phyloP scores from a whole-genome alignment of 2,329 filamentous ascomycete species.

The Aspergillus pseudoviridinutans region DNA sequence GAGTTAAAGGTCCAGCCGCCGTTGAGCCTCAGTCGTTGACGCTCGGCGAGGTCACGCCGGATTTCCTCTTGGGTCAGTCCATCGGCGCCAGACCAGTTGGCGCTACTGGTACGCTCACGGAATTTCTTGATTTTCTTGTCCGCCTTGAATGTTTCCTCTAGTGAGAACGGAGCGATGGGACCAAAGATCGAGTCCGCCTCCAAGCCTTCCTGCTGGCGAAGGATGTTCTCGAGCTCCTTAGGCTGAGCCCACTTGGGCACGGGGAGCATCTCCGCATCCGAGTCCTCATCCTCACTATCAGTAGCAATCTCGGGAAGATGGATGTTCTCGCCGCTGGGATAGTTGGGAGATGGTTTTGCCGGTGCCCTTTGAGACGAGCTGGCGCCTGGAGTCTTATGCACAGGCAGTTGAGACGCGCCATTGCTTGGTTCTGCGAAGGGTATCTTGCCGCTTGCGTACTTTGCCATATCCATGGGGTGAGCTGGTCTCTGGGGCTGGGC shows the following conservation, averaged over 20 bases:
- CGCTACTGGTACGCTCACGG: constrained; percentile 84
- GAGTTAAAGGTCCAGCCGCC: constrained; percentile 78
- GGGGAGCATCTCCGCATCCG: constrained; percentile 56
- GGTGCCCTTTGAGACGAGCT: constrained; percentile 33
- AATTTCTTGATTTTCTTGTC: constrained; percentile 88
- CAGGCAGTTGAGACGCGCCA: constrained; percentile 40
- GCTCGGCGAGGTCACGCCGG: constrained; percentile 69
- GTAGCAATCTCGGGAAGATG: constrained; percentile 93
- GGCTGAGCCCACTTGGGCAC: constrained; percentile 85
- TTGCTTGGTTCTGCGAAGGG: constrained; percentile 74
- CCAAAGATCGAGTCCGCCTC: constrained; percentile 85
- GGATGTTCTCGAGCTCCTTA: constrained; percentile 70
- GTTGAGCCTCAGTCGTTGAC: constrained; percentile 74
- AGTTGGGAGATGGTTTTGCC: constrained; percentile 71
- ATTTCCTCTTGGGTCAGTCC: constrained; percentile 84
- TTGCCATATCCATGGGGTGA: constrained; percentile 78
- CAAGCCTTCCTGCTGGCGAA: constrained; percentile 73
- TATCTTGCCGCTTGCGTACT: constrained; percentile 82
- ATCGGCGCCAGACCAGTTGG: constrained; percentile 85
- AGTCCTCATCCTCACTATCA: constrained; percentile 84
- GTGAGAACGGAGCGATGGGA: constrained; percentile 78
- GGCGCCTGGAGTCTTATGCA: constrained; percentile 66
- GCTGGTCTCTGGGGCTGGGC: constrained; percentile 57
- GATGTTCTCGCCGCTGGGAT: constrained; percentile 84
- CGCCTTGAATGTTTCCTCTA: constrained; percentile 94